These are phyloP conservation scores for Arthrobotrys sinensis DNA, from an alignment of 2,329 filamentous ascomycete genomes.

Conservation along the genomic window DNA sequence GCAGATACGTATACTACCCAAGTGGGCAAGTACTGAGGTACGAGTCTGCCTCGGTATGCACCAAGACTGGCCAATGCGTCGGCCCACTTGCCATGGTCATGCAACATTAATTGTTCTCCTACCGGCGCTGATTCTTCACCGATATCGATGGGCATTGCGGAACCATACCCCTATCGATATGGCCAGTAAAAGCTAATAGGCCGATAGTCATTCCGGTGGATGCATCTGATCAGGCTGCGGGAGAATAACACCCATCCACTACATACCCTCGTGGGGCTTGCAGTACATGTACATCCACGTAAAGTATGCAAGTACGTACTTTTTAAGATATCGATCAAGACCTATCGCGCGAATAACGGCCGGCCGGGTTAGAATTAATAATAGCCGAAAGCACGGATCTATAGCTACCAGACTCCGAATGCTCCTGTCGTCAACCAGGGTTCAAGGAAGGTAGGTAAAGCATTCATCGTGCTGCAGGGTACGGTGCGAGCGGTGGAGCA, in stretches of 20 bases:
- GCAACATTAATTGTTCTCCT: background rate
- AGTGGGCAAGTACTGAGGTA: background rate
- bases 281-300: conserved; percentile 4
- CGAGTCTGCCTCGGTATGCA: background rate
- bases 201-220: conserved; percentile 18
- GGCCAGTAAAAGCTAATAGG: conserved; percentile 5
- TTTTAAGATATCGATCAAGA: conserved; percentile 26
- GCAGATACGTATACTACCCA: background rate
- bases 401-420: conserved; percentile 40
- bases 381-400: conserved; percentile 53
- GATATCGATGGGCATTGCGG: conserved; percentile 9
- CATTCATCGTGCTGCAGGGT: conserved; percentile 11
- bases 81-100: background rate
- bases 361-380: conserved; percentile 36
- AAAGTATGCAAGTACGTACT: conserved; percentile 10
- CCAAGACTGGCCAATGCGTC: conserved; percentile 3
- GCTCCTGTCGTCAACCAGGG: conserved; percentile 33
- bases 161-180: conserved; percentile 25
- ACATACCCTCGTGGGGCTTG: conserved; percentile 20
- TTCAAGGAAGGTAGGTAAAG: conserved; percentile 25
- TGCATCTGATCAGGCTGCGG: conserved; percentile 33
- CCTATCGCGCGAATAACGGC: conserved; percentile 30
- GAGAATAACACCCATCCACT: conserved; percentile 17
- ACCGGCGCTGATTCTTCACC: conserved; percentile 22
- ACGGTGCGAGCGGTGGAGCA: background rate